These are phyloP conservation scores for Salix caprea DNA, from an alignment of 345 rosid genomes.

Conservation along the genomic window DNA sequence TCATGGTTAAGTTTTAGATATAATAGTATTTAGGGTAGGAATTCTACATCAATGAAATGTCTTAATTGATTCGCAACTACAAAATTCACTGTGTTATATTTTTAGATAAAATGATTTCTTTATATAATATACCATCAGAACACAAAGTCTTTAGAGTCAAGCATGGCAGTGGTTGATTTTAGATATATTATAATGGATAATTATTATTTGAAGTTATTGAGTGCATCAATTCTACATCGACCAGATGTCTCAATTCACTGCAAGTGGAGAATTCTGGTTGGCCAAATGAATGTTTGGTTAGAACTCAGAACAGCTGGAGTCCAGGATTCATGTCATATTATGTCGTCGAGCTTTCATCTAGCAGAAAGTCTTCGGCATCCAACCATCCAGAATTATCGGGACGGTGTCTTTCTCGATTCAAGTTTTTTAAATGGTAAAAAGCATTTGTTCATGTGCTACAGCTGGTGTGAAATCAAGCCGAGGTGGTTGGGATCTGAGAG, in stretches of 20 bases:
- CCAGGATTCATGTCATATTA: not conserved
- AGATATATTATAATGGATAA: not conserved
- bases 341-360: conserved; percentile 2
- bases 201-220: not conserved
- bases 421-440: not conserved
- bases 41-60: too few species aligned
- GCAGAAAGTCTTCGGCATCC: not conserved
- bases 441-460: not conserved
- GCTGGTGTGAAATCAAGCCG: not conserved
- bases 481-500: conserved; percentile 5
- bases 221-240: not conserved
- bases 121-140: not conserved
- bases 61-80: too few species aligned
- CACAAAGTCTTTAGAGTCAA: not conserved
- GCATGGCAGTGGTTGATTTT: not conserved
- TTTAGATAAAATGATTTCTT: too few species aligned
- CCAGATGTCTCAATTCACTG: conserved; percentile 21
- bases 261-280: not conserved
- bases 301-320: not conserved
- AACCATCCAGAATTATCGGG: not conserved
- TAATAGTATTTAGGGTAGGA: too few species aligned
- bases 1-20: too few species aligned
- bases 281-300: not conserved
- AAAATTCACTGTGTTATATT: too few species aligned
- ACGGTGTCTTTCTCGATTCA: too few species aligned